A percentile compares a stretch with the other conserved stretches of the same genome.
These are phyloP conservation scores for Mesembryanthemum crystallinum DNA, from an alignment of 148 eudicot genomes.

Conservation along the genomic window DNA sequence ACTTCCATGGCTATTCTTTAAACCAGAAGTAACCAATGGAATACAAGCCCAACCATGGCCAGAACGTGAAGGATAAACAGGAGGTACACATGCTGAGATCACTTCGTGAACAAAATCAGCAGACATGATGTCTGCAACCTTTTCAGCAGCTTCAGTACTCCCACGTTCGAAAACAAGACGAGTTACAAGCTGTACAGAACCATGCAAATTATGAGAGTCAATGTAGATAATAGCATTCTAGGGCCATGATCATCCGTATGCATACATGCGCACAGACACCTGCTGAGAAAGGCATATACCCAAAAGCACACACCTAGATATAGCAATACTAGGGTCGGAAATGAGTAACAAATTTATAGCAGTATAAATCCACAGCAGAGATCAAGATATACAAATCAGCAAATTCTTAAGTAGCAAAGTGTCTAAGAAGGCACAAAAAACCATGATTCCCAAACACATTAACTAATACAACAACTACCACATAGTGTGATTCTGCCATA, in stretches of 20 bases:
- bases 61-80: conserved; percentile 89
- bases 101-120: conserved; percentile 99
- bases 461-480: no score
- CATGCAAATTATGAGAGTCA: conserved; percentile 9
- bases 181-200: conserved; percentile 74
- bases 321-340: neutral
- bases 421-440: no score
- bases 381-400: no score
- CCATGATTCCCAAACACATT: no score
- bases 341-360: no score
- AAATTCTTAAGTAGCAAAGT: no score
- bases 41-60: conserved; percentile 99
- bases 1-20: conserved; percentile 45
- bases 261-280: neutral
- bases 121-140: conserved; percentile 92
- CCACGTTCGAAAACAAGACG: conserved; percentile 91
- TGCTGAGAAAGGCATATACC: neutral
- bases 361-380: no score
- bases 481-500: no score
- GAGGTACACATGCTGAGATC: conserved; percentile 96
- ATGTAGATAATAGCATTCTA: neutral
- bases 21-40: conserved; percentile 63
- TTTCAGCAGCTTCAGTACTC: conserved; percentile 98
- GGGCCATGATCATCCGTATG: neutral
- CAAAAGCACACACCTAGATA: conserved; percentile 9